Percentiles rank a stretch among this genome's conserved stretches.
Evolutionary conservation across 306 rosid species (phyloP).

Genomic region (Phaseolus lunatus): DNA sequence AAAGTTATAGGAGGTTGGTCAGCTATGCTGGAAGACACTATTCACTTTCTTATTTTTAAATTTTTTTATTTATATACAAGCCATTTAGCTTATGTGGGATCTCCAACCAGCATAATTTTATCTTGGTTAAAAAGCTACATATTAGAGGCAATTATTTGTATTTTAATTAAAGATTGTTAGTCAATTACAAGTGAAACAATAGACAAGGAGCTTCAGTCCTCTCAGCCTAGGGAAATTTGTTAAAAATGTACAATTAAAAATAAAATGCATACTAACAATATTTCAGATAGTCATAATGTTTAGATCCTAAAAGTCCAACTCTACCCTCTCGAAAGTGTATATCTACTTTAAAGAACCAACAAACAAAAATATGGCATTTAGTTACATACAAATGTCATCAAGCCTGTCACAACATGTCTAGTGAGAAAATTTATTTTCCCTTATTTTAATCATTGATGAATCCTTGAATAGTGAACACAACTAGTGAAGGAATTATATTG

Average conservation of each 20-base stretch:
- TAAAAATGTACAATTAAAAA: background rate
- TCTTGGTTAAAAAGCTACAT: conserved; percentile 14
- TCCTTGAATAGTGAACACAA: conserved; percentile 30
- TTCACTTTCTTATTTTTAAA: no score
- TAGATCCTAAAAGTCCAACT: conserved; percentile 28
- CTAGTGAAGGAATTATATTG: conserved; percentile 2
- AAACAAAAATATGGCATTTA: conserved; percentile 19
- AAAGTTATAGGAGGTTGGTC: no score
- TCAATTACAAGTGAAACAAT: background rate
- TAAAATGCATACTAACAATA: conserved; percentile 10
- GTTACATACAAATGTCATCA: conserved; percentile 22
- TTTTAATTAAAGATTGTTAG: conserved; percentile 9
- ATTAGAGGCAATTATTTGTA: background rate
- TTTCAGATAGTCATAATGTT: conserved; percentile 20
- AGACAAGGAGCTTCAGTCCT: conserved; percentile 16
- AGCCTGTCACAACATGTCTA: conserved; percentile 13
- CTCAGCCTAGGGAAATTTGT: conserved; percentile 20
- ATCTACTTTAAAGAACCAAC: conserved; percentile 20
- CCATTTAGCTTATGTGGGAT: no score
- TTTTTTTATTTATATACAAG: no score
- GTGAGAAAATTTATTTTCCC: conserved; percentile 7
- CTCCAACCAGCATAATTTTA: conserved; percentile 12
- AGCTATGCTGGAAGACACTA: no score
- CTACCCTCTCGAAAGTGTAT: conserved; percentile 28
- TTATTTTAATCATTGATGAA: conserved; percentile 27